Evolutionary conservation across 2,329 filamentous ascomycete species (phyloP).

Genomic region (Colletotrichum sp.): DNA sequence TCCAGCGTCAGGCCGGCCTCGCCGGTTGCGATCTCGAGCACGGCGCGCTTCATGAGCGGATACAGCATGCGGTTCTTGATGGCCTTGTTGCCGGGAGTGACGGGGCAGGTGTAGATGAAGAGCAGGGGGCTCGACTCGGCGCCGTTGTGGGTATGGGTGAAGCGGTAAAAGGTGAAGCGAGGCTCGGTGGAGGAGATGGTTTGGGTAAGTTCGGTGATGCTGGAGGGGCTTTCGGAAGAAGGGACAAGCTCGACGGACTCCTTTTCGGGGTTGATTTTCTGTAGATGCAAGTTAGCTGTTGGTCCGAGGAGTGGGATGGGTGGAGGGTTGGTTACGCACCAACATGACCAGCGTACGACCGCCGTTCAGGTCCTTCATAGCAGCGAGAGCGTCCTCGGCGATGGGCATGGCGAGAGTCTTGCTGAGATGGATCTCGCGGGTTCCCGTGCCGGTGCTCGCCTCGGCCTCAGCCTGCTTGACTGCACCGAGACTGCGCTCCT

Average conservation of each 20-base stretch:
- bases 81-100: conserved; percentile 65
- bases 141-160: conserved; percentile 61
- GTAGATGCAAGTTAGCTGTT: background rate
- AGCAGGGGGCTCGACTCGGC: conserved; percentile 64
- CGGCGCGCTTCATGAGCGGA: conserved; percentile 71
- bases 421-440: conserved; percentile 64
- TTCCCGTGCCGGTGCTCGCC: conserved; percentile 70
- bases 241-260: conserved; percentile 73
- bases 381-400: conserved; percentile 66
- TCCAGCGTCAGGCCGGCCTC: conserved; percentile 70
- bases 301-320: background rate
- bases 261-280: conserved; percentile 75
- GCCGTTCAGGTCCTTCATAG: conserved; percentile 64
- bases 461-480: conserved; percentile 79
- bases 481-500: conserved; percentile 73
- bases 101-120: conserved; percentile 85
- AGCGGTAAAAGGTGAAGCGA: conserved; percentile 80
- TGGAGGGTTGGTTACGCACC: conserved; percentile 40
- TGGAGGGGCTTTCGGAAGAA: conserved; percentile 54
- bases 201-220: conserved; percentile 61
- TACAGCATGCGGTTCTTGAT: conserved; percentile 90
- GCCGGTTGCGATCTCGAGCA: conserved; percentile 68
- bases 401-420: conserved; percentile 63
- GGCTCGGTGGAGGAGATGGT: conserved; percentile 72
- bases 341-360: conserved; percentile 66